Evolutionary conservation across 2,329 filamentous ascomycete species (phyloP).

Genomic region (Hypoxylon sp.): DNA sequence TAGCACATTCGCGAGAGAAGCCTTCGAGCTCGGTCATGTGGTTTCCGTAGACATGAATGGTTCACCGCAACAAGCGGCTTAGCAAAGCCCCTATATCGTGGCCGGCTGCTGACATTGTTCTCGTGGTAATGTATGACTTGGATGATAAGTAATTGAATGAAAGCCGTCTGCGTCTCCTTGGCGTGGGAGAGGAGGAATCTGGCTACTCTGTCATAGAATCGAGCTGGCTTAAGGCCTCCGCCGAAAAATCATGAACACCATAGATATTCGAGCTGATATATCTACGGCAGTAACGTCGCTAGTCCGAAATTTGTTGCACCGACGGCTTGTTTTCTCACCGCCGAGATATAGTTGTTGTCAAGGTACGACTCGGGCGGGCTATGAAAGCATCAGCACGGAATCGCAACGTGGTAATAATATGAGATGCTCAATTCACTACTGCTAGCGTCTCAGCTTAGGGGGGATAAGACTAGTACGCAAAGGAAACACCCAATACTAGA

Average conservation of each 20-base stretch:
- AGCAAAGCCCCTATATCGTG: slow-evolving; percentile 3
- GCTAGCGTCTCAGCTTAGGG: not conserved
- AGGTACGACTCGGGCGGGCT: not conserved
- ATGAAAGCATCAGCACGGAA: not conserved
- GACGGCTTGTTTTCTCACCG: slow-evolving; percentile 5
- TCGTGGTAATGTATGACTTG: not conserved
- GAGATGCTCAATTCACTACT: not conserved
- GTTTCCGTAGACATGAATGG: slow-evolving; percentile 22
- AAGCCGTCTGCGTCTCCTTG: not conserved
- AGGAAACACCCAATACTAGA: not conserved
- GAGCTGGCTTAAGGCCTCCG: not conserved
- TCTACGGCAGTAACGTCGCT: not conserved
- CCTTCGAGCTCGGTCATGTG: slow-evolving; percentile 23
- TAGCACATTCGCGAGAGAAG: slow-evolving; percentile 19
- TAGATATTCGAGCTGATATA: no score
- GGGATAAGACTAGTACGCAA: not conserved
- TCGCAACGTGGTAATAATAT: not conserved
- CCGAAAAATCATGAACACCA: not conserved
- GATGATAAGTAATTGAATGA: not conserved
- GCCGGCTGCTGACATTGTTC: not conserved
- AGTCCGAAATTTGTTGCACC: not conserved
- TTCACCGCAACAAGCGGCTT: slow-evolving; percentile 16
- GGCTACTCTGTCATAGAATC: not conserved
- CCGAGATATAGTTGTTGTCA: not conserved
- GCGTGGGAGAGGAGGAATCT: not conserved